phyloP scores from a whole-genome alignment of 2,329 filamentous ascomycete species.

The Mycosphaerella sp. region DNA sequence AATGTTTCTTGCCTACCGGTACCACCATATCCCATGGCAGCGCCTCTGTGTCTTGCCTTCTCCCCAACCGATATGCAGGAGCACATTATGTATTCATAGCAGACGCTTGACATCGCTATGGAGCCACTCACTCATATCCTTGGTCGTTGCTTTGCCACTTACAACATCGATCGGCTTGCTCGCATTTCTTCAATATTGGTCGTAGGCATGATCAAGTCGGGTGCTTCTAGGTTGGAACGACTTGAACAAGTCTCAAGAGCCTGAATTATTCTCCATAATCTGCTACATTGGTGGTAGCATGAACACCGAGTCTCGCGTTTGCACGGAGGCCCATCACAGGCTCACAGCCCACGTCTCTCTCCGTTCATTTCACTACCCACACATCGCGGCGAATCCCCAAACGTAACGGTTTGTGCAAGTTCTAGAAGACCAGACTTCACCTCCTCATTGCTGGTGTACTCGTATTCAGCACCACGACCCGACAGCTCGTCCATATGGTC shows the following conservation, averaged over 20 bases:
- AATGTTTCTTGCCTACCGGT: no score
- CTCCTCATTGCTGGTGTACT: background rate
- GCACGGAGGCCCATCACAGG: no score
- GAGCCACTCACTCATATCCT: conserved; percentile 41
- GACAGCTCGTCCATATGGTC: conserved; percentile 8
- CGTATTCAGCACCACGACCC: conserved; percentile 3
- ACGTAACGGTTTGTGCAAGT: background rate
- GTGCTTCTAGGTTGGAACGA: background rate
- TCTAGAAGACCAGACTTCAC: conserved; percentile 1
- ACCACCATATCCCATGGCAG: no score
- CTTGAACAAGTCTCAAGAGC: background rate
- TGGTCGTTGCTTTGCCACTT: conserved; percentile 28
- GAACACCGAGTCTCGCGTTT: no score
- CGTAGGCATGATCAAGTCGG: background rate
- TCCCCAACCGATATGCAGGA: background rate
- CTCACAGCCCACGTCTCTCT: background rate
- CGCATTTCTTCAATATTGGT: conserved; percentile 40
- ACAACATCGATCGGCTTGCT: conserved; percentile 31
- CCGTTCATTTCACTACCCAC: background rate
- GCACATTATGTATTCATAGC: conserved; percentile 9
- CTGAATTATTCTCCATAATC: no score
- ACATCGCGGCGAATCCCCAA: background rate
- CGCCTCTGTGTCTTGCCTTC: no score
- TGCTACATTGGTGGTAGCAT: no score
- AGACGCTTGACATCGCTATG: conserved; percentile 27